Base-by-base conservation (phyloP, 2,329 filamentous ascomycete species). In the Cordyceps farinosa region DNA sequence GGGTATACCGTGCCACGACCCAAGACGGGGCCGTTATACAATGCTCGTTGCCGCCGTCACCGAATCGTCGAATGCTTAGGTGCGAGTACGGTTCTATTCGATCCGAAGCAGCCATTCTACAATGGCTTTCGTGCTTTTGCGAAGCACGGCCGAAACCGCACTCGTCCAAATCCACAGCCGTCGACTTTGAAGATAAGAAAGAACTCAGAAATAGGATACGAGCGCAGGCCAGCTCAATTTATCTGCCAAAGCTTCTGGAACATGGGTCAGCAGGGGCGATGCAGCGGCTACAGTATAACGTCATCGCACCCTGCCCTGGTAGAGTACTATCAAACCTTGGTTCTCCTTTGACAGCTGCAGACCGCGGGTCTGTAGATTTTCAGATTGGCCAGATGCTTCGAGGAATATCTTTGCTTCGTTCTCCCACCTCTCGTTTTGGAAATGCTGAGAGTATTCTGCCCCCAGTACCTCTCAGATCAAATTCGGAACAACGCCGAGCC, bases 371-470 rank as follows among this genome's bases (percentile, higher is more conserved):
- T 1, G 68, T 84, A 40, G 76, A 84, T 58, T 79, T 76, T 62
- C 81, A 85, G 63, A 74, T 75, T 42, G 83, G 83, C 6, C 73
- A 72, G 15, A 69, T 86, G 8, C 69, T 81, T 45, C 76, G 80
- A 3, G 72, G 70, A 5, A 75, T 86, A 5, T 79, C 80, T 1
- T 67, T 68, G 1, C 69, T 83, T 3, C 69, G 71, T 6, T 81
- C 82, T 1, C 80, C 80, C 10, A 80, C 77, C 1, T 75, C 75
- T 7, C 74, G 68, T n/a, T 86, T 85, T 63, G 84, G 84, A 0
- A 66, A 68, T 42, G 70, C 70, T 30, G 68, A 71, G 71, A 53
- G 67, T 72, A 61, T 70, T 63, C 63, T 69, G 15, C 67, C 71
- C 7, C 67, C 70, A 42, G 62, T 65, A 2, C 67, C 67, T 15